Evolutionary conservation across 164 flowering plant genomes (phyloP), one percentile per base, ranked within the genome.

Genomic region (Tetrastigma voinierianum): DNA sequence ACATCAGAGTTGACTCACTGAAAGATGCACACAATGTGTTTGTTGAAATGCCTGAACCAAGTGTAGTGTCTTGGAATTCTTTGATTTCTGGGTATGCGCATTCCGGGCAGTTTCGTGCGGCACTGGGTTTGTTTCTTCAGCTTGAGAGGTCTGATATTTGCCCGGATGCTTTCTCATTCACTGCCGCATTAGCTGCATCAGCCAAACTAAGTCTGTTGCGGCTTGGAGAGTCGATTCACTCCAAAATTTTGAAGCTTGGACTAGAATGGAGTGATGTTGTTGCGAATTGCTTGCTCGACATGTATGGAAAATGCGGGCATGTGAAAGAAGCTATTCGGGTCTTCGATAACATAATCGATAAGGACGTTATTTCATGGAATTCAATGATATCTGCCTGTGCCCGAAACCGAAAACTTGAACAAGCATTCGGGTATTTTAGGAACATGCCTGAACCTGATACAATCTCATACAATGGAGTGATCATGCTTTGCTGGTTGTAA

Each of bases 291-390:
- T 76, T 86, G 81, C 80, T 90, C 62, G 86, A 87, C 51, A 79
- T 86, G 84, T 87, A 89, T 64, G 95, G 90, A 1, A 87, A 82
- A 80, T 89, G 89, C 44, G 80, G 84, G 8, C 67, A 21, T 47
- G 78, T 68, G 25, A 80, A 83, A 44, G 85, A 82, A 1, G 83
- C 90, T 0, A 74, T 77, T 17, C n/a, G 17, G 48, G 79, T 71
- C 11, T 90, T 90, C 61, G 10, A 61, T 9, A 64, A 61, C 8
- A 76, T 81, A 77, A 20, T 45, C 15, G 72, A 74, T 4, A 81
- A 68, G 79, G 93, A 88, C 25, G 53, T 16, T 0, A 76, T 90
- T 61, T 78, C 93, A 15, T 90, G 91, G 91, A 88, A 90, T 73
- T 81, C 96, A 8, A 81, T 80, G 12, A 71, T 90, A 54, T 76